Evolutionary conservation across 441 rosid species (phyloP), one percentile per base, ranked within the genome.

Genomic region (Adansonia gregorii): DNA sequence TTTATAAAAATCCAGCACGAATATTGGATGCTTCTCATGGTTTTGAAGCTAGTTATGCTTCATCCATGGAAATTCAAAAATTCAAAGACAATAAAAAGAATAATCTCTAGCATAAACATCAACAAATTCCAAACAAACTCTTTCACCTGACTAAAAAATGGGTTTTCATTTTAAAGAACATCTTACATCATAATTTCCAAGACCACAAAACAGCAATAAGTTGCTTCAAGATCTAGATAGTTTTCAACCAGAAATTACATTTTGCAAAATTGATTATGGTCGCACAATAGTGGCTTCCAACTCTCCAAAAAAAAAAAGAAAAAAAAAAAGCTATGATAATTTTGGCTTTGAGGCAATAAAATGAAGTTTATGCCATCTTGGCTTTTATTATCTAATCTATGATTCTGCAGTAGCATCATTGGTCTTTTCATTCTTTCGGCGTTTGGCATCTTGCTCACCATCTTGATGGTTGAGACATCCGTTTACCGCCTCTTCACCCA

Each of bases 401-500:
- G 68, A 80, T 72, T 73, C 74, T 51, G 82, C 61, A 0, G 82
- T 19, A 19, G 80, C 61, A 79, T 82, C 88, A 48, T 85, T 89
- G 4, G 58, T 27, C 11, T 20, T 20, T 68, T 68, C 73, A 10
- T 78, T 77, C 79, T 89, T 90, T 54, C 78, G 86, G 68, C 92
- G 93, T 86, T 84, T 85, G 19, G 79, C 79, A 48, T 84, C 89
- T 0, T 85, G 84, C 78, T 87, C 88, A 22, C 71, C 74, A 27
- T 83, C 87, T 72, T 81, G 87, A 54, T 64, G 87, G 76, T 76
- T 87, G 70, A 94, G 89, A 78, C 89, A 89, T 67, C 91, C 94
- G 72, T 92, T 96, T 45, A 96, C 94, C 0, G 90, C 98, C 63
- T 94, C 98, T 11, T 89, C 88, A 75, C 99, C 98, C 86, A 96